Evolutionary conservation across 352 stramenopile genomes (phyloP), one percentile per base, ranked within the genome.

Genomic region (Phytophthora brassicae): DNA sequence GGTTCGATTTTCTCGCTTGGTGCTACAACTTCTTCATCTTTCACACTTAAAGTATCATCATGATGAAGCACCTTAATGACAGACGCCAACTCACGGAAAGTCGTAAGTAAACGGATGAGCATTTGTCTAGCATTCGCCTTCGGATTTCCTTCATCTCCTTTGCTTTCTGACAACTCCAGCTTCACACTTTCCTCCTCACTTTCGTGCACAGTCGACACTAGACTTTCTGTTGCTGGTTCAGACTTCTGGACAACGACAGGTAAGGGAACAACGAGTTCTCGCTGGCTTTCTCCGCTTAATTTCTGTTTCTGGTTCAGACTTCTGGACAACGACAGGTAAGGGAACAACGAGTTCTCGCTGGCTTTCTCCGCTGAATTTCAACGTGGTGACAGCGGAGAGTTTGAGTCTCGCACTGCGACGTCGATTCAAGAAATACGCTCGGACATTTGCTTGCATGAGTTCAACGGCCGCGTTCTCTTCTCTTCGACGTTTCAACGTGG

Each of bases 371-470:
- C 6, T 35, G 3, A 55, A n/a, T 23, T 38, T 47, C 54, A 56
- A 46, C 3, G 36, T 33, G 4, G 3, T 44, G 13, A 56, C 36
- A 33, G 35, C 31, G 6, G 50, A 45, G 22, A 45, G 26, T 33
- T 68, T 66, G 28, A 52, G 28, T 20, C 68, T 68, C 6, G 42
- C 51, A 65, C 63, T 75, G 2, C 50, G 61, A 26, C 63, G 53
- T 4, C 64, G 75, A 68, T 84, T 81, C n/a, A 84, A 50, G 38
- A 92, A 49, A 36, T 86, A 91, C 9, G 78, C 64, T 2, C 78
- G 82, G 1, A 86, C 79, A 28, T 86, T 89, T 4, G 79, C 72
- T 60, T 91, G 82, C 22, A 91, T 72, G 36, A 88, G 43, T 38
- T 88, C 70, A 1, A 91, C 68, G 0, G 82, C 79, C 3, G 79